Percentiles rank a stretch among this genome's conserved stretches.
Evolutionary conservation across 176 grass and related monocot species (phyloP).

Genomic region (Hordeum vulgare): DNA sequence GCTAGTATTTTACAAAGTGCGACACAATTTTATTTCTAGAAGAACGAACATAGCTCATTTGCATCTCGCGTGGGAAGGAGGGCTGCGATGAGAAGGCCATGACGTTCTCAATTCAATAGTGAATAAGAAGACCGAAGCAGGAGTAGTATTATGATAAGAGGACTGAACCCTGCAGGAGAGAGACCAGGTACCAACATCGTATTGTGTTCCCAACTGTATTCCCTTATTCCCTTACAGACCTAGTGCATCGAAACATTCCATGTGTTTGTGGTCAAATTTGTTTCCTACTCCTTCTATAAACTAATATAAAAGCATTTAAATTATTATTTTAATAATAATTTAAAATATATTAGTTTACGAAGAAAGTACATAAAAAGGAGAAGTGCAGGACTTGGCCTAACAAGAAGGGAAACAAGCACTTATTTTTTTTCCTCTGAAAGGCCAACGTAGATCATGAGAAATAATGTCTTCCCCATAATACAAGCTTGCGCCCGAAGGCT

Average conservation of each 20-base stretch:
- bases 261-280: background rate
- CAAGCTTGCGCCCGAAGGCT: constrained; percentile 34
- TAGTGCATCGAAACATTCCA: background rate
- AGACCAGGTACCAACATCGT: background rate
- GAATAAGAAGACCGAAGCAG: background rate
- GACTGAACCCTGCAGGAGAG: background rate
- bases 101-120: background rate
- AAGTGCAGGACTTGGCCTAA: background rate
- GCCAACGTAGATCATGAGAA: background rate
- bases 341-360: too few species aligned
- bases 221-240: background rate
- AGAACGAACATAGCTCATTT: too few species aligned
- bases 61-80: too few species aligned
- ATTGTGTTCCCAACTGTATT: background rate
- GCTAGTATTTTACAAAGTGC: too few species aligned
- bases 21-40: too few species aligned
- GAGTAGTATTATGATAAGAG: background rate
- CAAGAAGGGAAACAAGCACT: background rate
- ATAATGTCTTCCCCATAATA: background rate
- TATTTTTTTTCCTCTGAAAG: background rate
- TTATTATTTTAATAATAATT: too few species aligned
- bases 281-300: too few species aligned
- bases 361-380: background rate
- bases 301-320: too few species aligned
- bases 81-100: too few species aligned